Evolutionary conservation across 352 stramenopile genomes (phyloP).

Genomic region (Phytophthora capsici): DNA sequence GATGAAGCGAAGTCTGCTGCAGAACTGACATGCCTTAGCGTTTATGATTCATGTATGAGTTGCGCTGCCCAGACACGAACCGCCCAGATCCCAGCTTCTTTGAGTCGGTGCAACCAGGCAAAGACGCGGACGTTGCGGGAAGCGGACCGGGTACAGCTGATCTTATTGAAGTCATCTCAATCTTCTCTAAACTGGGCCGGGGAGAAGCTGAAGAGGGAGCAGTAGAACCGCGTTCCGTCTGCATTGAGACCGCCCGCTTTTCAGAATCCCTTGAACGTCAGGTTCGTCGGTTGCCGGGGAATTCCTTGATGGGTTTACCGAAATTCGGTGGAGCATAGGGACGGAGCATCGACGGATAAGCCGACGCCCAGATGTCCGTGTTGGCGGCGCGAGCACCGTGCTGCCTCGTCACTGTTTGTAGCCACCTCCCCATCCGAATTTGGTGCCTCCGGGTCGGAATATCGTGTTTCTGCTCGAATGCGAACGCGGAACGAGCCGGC

Average conservation of each 20-base stretch:
- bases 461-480: conserved; percentile 32
- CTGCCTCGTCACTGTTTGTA: conserved; percentile 38
- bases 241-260: neutral
- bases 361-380: conserved; percentile 13
- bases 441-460: conserved; percentile 32
- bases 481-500: conserved; percentile 25
- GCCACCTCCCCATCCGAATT: conserved; percentile 32
- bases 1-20: conserved; percentile 6
- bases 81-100: conserved; percentile 25
- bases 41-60: conserved; percentile 6
- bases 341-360: conserved; percentile 3
- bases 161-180: too few relatives aligned
- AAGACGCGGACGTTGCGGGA: conserved; percentile 1
- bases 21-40: neutral
- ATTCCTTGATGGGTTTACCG: conserved; percentile 5
- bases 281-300: neutral
- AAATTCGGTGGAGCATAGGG: conserved; percentile 27
- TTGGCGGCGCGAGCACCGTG: conserved; percentile 4
- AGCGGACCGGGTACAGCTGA: conserved; percentile 5
- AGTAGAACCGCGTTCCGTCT: conserved; percentile 19
- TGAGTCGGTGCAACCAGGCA: conserved; percentile 21
- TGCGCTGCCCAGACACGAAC: neutral
- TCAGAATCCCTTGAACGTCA: conserved; percentile 4
- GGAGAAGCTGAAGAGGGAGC: conserved; percentile 1
- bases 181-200: too few relatives aligned